Evolutionary conservation across 2,329 filamentous ascomycete genomes (phyloP).

Genomic region (Epichloe glyceriae): DNA sequence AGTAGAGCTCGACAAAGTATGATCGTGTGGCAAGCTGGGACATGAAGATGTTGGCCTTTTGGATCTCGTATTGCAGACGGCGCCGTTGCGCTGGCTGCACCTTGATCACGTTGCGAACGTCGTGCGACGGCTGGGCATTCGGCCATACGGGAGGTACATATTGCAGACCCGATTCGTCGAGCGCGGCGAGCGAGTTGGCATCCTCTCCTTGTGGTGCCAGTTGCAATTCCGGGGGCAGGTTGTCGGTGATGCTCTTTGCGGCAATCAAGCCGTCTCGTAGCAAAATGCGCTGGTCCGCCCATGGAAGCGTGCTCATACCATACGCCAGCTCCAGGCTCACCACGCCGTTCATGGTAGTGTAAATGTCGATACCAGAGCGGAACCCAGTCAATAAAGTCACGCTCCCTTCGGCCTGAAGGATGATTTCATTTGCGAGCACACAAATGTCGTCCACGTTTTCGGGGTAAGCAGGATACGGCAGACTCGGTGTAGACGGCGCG

Average conservation of each 20-base stretch:
- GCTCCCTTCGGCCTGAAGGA: conserved; percentile 52
- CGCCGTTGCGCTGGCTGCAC: conserved; percentile 37
- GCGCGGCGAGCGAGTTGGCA: conserved; percentile 22
- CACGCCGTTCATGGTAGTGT: conserved; percentile 66
- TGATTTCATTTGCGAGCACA: conserved; percentile 58
- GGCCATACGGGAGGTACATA: conserved; percentile 40
- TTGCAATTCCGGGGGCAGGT: conserved; percentile 56
- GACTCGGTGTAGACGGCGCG: conserved; percentile 59
- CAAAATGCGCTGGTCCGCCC: conserved; percentile 62
- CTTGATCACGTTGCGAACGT: conserved; percentile 36
- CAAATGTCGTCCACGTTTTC: conserved; percentile 75
- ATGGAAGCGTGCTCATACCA: conserved; percentile 64
- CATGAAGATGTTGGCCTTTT: conserved; percentile 81
- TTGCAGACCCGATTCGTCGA: conserved; percentile 34
- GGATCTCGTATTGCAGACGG: conserved; percentile 69
- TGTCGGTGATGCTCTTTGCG: conserved; percentile 55
- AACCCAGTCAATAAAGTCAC: conserved; percentile 68
- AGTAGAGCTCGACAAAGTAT: conserved; percentile 78
- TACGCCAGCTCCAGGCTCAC: conserved; percentile 73
- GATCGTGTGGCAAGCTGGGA: conserved; percentile 72
- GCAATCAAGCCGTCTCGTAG: conserved; percentile 57
- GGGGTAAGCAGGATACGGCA: conserved; percentile 68
- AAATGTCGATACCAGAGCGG: conserved; percentile 66
- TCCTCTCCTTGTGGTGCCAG: conserved; percentile 31
- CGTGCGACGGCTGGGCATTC: conserved; percentile 31